A percentile compares a stretch with the other conserved stretches of the same genome.
Conservation (phyloP, 345 rosid species). For the Linum tenue region DNA sequence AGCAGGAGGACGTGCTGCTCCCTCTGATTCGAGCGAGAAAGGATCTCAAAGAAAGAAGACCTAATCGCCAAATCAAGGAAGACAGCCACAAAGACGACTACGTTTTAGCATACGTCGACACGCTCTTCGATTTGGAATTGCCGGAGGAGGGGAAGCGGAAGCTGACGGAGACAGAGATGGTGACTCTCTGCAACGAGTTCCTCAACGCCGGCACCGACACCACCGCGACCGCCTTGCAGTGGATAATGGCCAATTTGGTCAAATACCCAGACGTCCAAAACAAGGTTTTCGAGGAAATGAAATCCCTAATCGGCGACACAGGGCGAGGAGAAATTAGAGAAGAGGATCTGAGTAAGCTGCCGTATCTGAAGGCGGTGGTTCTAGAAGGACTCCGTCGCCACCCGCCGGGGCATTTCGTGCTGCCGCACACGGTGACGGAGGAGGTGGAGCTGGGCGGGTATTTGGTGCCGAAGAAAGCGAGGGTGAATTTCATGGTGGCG, state of each 20-base stretch:
- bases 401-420: background rate
- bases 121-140: slow-evolving; percentile 11
- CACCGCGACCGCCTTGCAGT: background rate
- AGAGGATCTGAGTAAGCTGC: background rate
- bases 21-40: slow-evolving; percentile 15
- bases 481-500: too few relatives aligned
- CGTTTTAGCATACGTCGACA: slow-evolving; percentile 12
- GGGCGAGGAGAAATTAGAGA: background rate
- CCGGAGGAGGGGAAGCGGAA: slow-evolving; percentile 14
- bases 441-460: background rate
- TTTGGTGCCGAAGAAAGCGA: background rate
- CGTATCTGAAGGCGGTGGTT: background rate
- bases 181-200: background rate
- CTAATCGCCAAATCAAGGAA: background rate
- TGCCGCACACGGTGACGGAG: background rate
- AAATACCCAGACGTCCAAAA: background rate
- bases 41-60: background rate
- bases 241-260: slow-evolving; percentile 5
- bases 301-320: background rate
- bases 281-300: background rate
- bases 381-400: background rate
- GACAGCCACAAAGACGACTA: background rate
- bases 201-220: background rate
- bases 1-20: slow-evolving; percentile 3
- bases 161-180: background rate